Percentiles rank a stretch among this genome's conserved stretches.
Conservation (phyloP, 2,329 filamentous ascomycete genomes). For the Ustilaginoidea virens region DNA sequence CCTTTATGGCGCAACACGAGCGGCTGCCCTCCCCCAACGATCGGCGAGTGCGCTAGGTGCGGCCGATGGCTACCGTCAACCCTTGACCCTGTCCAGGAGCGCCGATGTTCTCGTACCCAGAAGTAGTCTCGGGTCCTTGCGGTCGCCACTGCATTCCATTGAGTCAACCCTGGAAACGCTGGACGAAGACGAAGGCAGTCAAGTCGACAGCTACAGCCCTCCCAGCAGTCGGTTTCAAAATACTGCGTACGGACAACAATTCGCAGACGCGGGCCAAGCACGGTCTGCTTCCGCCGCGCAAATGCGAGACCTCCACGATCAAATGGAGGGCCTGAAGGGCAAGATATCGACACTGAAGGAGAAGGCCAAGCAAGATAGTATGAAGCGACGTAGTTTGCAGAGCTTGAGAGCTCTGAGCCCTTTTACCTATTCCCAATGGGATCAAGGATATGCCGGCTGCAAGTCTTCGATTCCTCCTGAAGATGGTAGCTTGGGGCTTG, state of each 20-base stretch:
- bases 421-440: slow-evolving; percentile 50
- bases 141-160: slow-evolving; percentile 21
- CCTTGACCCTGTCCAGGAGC: slow-evolving; percentile 27
- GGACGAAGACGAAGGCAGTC: slow-evolving; percentile 29
- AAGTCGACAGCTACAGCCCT: slow-evolving; percentile 11
- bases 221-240: slow-evolving; percentile 19
- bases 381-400: slow-evolving; percentile 63
- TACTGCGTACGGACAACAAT: slow-evolving; percentile 26
- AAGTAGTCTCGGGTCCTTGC: slow-evolving; percentile 12
- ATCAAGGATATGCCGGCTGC: slow-evolving; percentile 10
- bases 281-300: slow-evolving; percentile 60
- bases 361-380: slow-evolving; percentile 61
- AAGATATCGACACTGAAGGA: slow-evolving; percentile 70
- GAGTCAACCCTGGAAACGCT: slow-evolving; percentile 35
- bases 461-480: slow-evolving; percentile 7
- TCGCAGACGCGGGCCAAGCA: slow-evolving; percentile 33
- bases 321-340: slow-evolving; percentile 73
- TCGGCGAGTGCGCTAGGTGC: slow-evolving; percentile 49
- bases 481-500: slow-evolving; percentile 3
- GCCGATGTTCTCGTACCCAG: slow-evolving; percentile 23
- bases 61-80: slow-evolving; percentile 41
- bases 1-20: slow-evolving; percentile 13
- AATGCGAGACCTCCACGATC: slow-evolving; percentile 60
- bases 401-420: slow-evolving; percentile 63
- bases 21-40: slow-evolving; percentile 28